Base-by-base conservation (phyloP, 177 flowering plant species). In the Tripterygium wilfordii region DNA sequence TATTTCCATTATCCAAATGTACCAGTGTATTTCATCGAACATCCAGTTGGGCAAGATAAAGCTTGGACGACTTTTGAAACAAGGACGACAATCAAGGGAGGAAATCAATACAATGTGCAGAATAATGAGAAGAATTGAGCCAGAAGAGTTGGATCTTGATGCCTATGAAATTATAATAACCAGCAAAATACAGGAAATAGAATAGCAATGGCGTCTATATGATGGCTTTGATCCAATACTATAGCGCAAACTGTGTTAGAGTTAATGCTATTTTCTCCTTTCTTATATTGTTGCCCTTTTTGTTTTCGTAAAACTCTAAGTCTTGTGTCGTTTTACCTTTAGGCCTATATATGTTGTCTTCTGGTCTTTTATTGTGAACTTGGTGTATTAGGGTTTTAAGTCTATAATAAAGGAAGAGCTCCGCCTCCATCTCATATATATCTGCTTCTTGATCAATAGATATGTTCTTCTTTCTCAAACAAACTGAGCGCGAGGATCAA, bases 21-120 rank as follows among this genome's bases (percentile, higher is more conserved):
- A 5, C 97, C 97, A 14, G 89, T 89, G 97, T 58, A 89, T 53
- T 89, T 89, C 55, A 89, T 97, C 43, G 97, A 96, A 12, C 99
- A 92, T 55, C 89, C 97, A 35, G 88, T 92, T 51, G 99, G 99
- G 14, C 76, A 96, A 42, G 92, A 87, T 62, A 89, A n/a, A 89
- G 75, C 56, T 94, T 45, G 97, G 85, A 30, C 99, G 89, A 57
- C 92, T 89, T 49, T 40, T 91, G 45, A 85, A 88, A 66, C 97
- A 94, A 63, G 92, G 89, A 15, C 78, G 99, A 8, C 74, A 60
- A 42, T 75, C 96, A 18, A 76, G 63, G 61, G 97, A 92, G 54
- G 99, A 94, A 65, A 82, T 89, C 23, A 87, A 94, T 61, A 47
- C 65, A 2, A 74, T 76, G 10, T 92, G 89, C 76, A 86, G 81